Evolutionary conservation across 345 rosid species (phyloP).

Genomic region (Limnanthes douglasii): DNA sequence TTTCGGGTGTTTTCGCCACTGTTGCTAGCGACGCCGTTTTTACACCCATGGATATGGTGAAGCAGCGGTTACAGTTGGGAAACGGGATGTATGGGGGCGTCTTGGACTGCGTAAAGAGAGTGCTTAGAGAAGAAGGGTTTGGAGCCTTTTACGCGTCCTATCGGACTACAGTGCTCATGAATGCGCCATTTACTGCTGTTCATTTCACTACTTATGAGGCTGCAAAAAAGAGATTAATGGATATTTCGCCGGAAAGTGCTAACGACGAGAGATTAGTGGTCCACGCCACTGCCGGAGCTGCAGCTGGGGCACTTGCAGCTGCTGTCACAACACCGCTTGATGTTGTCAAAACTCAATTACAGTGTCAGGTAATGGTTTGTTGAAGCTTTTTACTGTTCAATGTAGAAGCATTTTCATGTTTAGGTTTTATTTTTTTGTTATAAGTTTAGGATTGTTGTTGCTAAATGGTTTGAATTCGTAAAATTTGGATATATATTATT

Average conservation of each 20-base stretch:
- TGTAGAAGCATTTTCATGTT: no score
- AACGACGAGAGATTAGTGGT: slow-evolving; percentile 54
- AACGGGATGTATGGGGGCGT: slow-evolving; percentile 52
- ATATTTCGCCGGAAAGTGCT: slow-evolving; percentile 56
- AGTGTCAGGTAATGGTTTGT: slow-evolving; percentile 99
- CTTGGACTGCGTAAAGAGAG: slow-evolving; percentile 63
- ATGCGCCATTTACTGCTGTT: slow-evolving; percentile 88
- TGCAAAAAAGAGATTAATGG: slow-evolving; percentile 49
- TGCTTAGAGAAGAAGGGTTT: slow-evolving; percentile 63
- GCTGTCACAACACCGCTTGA: slow-evolving; percentile 25
- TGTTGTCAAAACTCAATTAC: slow-evolving; percentile 54
- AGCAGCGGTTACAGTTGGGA: slow-evolving; percentile 87
- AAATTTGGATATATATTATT: no score
- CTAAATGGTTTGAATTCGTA: no score
- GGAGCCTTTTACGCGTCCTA: slow-evolving; percentile 91
- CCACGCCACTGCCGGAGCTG: slow-evolving; percentile 97
- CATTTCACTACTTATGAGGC: slow-evolving; percentile 95
- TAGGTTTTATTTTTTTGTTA: no score
- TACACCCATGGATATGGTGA: slow-evolving; percentile 98
- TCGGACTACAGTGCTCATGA: slow-evolving; percentile 90
- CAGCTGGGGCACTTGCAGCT: slow-evolving; percentile 62
- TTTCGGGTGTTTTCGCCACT: slow-evolving; percentile 85
- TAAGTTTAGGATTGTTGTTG: no score
- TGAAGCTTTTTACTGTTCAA: no score
- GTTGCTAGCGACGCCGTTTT: slow-evolving; percentile 87